Evolutionary conservation across 495 filamentous ascomycete genomes (phyloP), one percentile per base, ranked within the genome.

Genomic region (Penicillium cataractarum): DNA sequence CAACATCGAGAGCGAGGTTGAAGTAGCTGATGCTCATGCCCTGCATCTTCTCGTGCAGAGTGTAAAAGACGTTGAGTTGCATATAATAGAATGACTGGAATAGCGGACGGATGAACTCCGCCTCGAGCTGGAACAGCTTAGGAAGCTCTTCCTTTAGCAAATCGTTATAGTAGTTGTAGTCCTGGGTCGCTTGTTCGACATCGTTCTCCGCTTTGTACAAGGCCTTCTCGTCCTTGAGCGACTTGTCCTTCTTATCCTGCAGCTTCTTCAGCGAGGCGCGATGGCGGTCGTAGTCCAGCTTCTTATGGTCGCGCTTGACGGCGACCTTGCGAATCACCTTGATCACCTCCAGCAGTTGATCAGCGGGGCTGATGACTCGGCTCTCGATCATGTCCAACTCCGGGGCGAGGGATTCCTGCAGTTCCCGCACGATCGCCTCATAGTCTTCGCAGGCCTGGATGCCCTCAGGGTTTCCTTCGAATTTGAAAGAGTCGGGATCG

Each of bases 61-160:
- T 98, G 76, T 99, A 99, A 78, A 98, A 99, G 63, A 99, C 93
- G 75, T 99, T 99, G 58, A 99, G 86, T 75, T 99, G 95, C 96
- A 99, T 98, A 82, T 99, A 99, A 78, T 99, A 99, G 81, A 98
- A 99, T 33, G 92, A 96, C 69, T 97, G 96, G 83, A 99, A 99
- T 8, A 99, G 84, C 15, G 95, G 95, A 60, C 89, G 89, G 75
- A 99, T 99, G 78, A 99, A 98, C 72, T 99, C 91, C 60, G 92
- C 84, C 75, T 98, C 96, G n/a, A 98, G 86, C 21, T 75, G 68
- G 77, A 99, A 99, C 6, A 99, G 83, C 74, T 93, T 92, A 33
- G 95, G 96, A 42, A 99, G 83, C 76, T 99, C 95, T 7, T 93
- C 90, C 77, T 98, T 98, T 42, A 99, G 84, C 24, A 99, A 79